Evolutionary conservation across 2,329 filamentous ascomycete genomes (phyloP).

Genomic region (Xylariaceae sp.): DNA sequence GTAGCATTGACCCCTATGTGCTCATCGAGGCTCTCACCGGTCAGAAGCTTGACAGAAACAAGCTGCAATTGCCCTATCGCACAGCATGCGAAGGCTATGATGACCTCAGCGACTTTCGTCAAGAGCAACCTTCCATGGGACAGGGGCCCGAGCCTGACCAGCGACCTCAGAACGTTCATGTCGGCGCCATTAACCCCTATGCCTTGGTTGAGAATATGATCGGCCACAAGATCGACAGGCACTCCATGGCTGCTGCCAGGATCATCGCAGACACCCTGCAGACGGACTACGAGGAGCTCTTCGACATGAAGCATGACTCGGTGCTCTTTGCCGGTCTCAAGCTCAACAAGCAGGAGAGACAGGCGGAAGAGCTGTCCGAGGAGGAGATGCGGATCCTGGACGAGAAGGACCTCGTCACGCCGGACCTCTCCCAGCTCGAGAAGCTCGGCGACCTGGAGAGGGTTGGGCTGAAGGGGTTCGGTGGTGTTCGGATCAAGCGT

Average conservation of each 20-base stretch:
- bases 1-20: conserved; percentile 30
- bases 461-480: conserved; percentile 35
- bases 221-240: conserved; percentile 36
- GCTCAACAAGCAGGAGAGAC: conserved; percentile 33
- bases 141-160: conserved; percentile 29
- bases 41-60: conserved; percentile 25
- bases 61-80: conserved; percentile 19
- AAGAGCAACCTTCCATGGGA: conserved; percentile 8
- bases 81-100: conserved; percentile 30
- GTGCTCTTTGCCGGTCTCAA: conserved; percentile 38
- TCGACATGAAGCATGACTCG: conserved; percentile 40
- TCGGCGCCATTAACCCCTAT: conserved; percentile 41
- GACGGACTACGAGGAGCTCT: conserved; percentile 44
- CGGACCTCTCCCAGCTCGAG: conserved; percentile 36
- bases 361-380: conserved; percentile 32
- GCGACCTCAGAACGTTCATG: conserved; percentile 30
- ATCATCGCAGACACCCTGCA: conserved; percentile 39
- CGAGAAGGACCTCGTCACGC: conserved; percentile 38
- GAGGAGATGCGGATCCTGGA: conserved; percentile 38
- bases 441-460: conserved; percentile 34
- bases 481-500: conserved; percentile 32
- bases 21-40: conserved; percentile 36
- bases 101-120: conserved; percentile 26
- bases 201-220: conserved; percentile 40
- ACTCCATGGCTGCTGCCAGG: conserved; percentile 27